Percentiles rank a stretch among this genome's conserved stretches.
Conservation (phyloP, 2,329 filamentous ascomycete genomes). For the Fusarium sp. region DNA sequence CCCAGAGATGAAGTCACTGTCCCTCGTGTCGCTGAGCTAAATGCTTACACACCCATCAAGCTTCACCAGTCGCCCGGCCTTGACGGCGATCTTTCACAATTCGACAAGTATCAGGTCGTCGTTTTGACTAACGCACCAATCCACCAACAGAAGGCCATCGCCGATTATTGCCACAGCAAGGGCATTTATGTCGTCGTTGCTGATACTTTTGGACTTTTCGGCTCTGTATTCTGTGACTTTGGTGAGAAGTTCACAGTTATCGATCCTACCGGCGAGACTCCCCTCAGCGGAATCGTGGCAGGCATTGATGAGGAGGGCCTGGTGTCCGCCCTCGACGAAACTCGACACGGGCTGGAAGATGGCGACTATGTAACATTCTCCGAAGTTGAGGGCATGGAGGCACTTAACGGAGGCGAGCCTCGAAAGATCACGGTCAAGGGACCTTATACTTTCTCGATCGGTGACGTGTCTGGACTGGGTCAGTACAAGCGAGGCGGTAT, state of each 20-base stretch:
- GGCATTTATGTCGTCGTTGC: constrained; percentile 90
- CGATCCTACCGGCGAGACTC: constrained; percentile 91
- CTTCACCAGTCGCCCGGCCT: constrained; percentile 77
- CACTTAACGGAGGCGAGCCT: constrained; percentile 83
- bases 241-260: constrained; percentile 92
- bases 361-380: constrained; percentile 96
- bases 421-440: constrained; percentile 94
- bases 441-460: constrained; percentile 97
- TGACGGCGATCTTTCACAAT: constrained; percentile 79
- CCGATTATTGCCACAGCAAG: constrained; percentile 94
- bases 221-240: constrained; percentile 97
- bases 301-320: constrained; percentile 89
- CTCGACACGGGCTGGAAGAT: constrained; percentile 93
- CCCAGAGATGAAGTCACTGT: constrained; percentile 88
- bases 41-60: constrained; percentile 92
- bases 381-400: constrained; percentile 93
- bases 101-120: constrained; percentile 92
- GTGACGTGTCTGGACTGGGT: constrained; percentile 88
- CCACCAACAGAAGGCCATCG: constrained; percentile 83
- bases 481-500: constrained; percentile 89
- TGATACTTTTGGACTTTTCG: constrained; percentile 94
- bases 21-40: constrained; percentile 91
- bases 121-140: constrained; percentile 89
- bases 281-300: constrained; percentile 88
- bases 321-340: constrained; percentile 94